Base-by-base conservation (phyloP, 306 rosid genomes). In the Canavalia ensiformis region DNA sequence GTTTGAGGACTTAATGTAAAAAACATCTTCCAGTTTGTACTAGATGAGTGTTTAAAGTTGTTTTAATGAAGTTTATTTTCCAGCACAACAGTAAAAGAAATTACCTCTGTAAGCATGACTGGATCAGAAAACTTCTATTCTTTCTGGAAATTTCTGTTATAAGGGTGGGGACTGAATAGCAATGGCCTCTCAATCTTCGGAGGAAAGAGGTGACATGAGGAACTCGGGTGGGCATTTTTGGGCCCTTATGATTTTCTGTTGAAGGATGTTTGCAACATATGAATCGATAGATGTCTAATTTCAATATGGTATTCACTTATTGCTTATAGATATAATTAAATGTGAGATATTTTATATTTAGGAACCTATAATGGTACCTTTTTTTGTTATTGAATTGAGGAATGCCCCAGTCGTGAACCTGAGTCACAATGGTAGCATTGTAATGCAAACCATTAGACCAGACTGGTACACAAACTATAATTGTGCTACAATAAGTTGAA, bases 51-150 rank as follows among this genome's bases (percentile, higher is more conserved):
- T 47, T 58, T 55, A 44, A 18, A 39, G 59, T 44, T 72, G 68
- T 75, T 75, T 56, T 12, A 33, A 68, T 8, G 70, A 29, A 57
- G 81, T 13, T 75, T 74, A n/a, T 76, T 62, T 47, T 75, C 56
- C 77, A 33, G 76, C 68, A 64, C 60, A 45, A 33, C 5, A 63
- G 47, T 30, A 30, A n/a, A 63, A 63, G 67, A 72, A 54, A 63
- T 52, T 74, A 42, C 33, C 28, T 39, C 18, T 30, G 56, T 70
- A 13, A 50, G 73, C 41, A 63, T 6, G 35, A 18, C 35, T 33
- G 63, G 60, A 31, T 64, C 31, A n/a, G 42, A 31, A 75, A 35
- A 52, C 66, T 30, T 45, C 0, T 11, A 9, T 55, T 74, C 54
- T n/a, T 74, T 74, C 60, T 10, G 30, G 25, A 46, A 74, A 55